Percentiles rank a stretch among this genome's conserved stretches.
Conservation (phyloP, 805 yeast species). For the Candida hungchunana region DNA sequence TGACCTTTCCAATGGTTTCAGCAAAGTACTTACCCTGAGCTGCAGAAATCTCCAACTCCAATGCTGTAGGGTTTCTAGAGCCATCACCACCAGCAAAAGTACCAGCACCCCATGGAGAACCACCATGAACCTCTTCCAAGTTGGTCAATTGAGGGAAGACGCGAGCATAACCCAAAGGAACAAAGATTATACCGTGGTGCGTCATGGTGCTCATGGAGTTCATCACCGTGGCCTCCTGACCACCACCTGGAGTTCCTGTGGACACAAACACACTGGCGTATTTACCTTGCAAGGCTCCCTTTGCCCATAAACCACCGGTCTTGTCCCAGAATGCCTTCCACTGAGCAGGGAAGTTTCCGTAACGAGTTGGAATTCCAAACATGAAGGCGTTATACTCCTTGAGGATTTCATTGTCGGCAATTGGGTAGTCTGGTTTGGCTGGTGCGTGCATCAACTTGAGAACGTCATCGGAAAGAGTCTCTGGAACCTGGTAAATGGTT, state of each 20-base stretch:
- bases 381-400: slow-evolving; percentile 64
- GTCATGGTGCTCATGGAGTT: slow-evolving; percentile 53
- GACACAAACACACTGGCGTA: slow-evolving; percentile 68
- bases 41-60: slow-evolving; percentile 61
- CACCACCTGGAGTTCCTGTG: slow-evolving; percentile 73
- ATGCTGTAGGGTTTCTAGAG: slow-evolving; percentile 57
- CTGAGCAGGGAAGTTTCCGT: slow-evolving; percentile 72
- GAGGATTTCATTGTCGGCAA: slow-evolving; percentile 54
- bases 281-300: slow-evolving; percentile 66
- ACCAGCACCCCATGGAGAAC: slow-evolving; percentile 88
- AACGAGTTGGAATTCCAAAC: slow-evolving; percentile 80
- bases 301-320: slow-evolving; percentile 75
- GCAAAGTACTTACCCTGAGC: slow-evolving; percentile 50
- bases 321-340: slow-evolving; percentile 71
- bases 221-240: slow-evolving; percentile 69
- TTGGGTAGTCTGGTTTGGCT: slow-evolving; percentile 49
- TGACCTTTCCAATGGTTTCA: slow-evolving; percentile 7
- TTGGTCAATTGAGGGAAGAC: slow-evolving; percentile 52
- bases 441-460: slow-evolving; percentile 65
- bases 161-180: slow-evolving; percentile 71
- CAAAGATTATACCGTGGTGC: slow-evolving; percentile 75
- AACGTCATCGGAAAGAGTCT: slow-evolving; percentile 64
- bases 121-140: slow-evolving; percentile 71
- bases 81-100: slow-evolving; percentile 73
- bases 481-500: slow-evolving; percentile 74